Percentiles rank a stretch among this genome's conserved stretches.
These are phyloP conservation scores for Penicillium occitanis DNA, from an alignment of 2,329 filamentous ascomycete genomes.

Conservation along the genomic window DNA sequence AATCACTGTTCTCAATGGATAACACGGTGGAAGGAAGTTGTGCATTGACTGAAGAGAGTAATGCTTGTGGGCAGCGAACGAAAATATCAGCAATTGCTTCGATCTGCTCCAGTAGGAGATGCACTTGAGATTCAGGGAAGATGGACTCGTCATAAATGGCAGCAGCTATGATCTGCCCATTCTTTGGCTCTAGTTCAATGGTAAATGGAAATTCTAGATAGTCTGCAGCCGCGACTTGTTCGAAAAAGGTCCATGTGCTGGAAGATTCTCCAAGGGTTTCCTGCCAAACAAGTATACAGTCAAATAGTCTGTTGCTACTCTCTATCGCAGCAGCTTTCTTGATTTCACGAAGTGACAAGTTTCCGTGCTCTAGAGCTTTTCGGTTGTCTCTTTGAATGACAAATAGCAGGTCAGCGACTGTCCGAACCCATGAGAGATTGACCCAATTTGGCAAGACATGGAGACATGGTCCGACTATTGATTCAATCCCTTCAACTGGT, in stretches of 20 bases:
- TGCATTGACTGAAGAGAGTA: constrained; percentile 34
- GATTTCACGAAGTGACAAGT: constrained; percentile 67
- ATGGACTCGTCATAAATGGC: constrained; percentile 56
- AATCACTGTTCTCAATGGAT: constrained; percentile 53
- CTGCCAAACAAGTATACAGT: constrained; percentile 81
- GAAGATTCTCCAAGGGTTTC: constrained; percentile 58
- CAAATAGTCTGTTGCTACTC: constrained; percentile 62
- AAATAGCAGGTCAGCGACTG: constrained; percentile 61
- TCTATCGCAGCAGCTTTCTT: constrained; percentile 59
- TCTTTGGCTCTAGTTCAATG: constrained; percentile 69
- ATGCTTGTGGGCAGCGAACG: constrained; percentile 36
- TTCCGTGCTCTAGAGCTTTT: constrained; percentile 62
- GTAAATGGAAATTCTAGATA: constrained; percentile 73
- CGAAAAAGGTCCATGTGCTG: constrained; percentile 45
- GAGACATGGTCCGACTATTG: constrained; percentile 77
- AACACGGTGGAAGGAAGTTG: constrained; percentile 36
- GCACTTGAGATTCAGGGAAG: constrained; percentile 58
- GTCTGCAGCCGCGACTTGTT: constrained; percentile 63
- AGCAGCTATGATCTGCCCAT: constrained; percentile 49
- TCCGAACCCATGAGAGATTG: constrained; percentile 54
- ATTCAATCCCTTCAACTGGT: constrained; percentile 68
- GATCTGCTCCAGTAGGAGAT: constrained; percentile 62
- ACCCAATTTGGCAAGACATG: constrained; percentile 71
- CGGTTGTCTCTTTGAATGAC: constrained; percentile 66
- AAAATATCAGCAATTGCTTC: constrained; percentile 52